These are phyloP conservation scores for Cordia subcordata DNA, from an alignment of 257 asterid genomes.

Conservation along the genomic window DNA sequence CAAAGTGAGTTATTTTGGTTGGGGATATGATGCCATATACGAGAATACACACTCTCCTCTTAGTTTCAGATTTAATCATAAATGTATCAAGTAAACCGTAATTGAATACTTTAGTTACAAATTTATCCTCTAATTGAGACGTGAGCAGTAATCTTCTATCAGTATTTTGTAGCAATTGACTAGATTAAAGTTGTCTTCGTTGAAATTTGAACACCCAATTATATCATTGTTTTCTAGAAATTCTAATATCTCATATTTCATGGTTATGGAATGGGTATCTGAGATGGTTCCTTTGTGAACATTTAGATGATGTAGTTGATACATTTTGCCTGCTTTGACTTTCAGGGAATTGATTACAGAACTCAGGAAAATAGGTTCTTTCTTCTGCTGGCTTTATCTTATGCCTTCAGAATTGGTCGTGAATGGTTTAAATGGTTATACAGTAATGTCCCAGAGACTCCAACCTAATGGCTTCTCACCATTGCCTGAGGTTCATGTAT, in stretches of 20 bases:
- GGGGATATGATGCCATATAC: no score
- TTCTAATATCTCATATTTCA: slow-evolving; percentile 7
- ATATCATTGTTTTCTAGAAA: no score
- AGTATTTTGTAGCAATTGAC: no score
- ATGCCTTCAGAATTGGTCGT: slow-evolving; percentile 92
- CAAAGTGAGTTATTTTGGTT: no score
- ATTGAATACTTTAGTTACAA: no score
- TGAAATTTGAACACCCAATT: slow-evolving; percentile 50
- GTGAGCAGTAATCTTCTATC: no score
- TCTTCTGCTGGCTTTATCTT: slow-evolving; percentile 94
- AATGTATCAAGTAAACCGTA: no score
- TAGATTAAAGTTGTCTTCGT: not conserved
- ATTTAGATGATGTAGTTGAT: not conserved
- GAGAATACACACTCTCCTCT: no score
- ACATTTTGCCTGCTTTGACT: slow-evolving; percentile 12
- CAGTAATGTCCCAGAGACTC: slow-evolving; percentile 76
- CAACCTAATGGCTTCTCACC: slow-evolving; percentile 82
- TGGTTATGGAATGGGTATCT: not conserved
- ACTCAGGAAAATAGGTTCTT: slow-evolving; percentile 95
- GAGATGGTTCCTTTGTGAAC: not conserved
- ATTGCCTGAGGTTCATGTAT: slow-evolving; percentile 95
- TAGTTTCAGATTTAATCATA: no score
- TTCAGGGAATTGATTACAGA: slow-evolving; percentile 81
- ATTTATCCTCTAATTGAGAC: no score
- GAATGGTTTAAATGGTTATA: slow-evolving; percentile 95